Evolutionary conservation across 2,329 filamentous ascomycete species (phyloP), one percentile per base, ranked within the genome.

Genomic region (Aspergillus luchuensis): DNA sequence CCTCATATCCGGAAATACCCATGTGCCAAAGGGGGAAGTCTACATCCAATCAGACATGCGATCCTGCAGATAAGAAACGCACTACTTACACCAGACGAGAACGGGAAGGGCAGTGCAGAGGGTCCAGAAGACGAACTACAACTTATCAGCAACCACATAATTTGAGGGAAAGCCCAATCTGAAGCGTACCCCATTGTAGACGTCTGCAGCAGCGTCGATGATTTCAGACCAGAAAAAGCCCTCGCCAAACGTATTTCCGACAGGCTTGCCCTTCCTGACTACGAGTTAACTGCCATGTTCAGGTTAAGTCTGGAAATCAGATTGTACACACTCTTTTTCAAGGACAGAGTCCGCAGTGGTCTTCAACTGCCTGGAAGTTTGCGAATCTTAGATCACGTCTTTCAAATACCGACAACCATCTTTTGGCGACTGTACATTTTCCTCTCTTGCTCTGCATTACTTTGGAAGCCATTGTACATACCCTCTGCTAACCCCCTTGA

Each of bases 21-120:
- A 99, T 99, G 75, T 97, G 88, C 95, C 95, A 99, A 10, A 99
- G 85, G 13, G 95, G 95, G 75, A 99, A 99, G 77, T 96, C 90
- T 92, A 64, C 30, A 28, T 48, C 33, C 13, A 7, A 56, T 74
- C 56, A 75, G 71, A 56, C 8, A 43, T 38, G 53, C 19, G 39
- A n/a, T 43, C 17, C 25, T 21, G 52, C 17, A 10, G 15, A 8
- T 36, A 7, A 19, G 15, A 17, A 17, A 56, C 21, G 23, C 15
- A 23, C 33, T 30, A 85, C 89, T 85, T 87, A 92, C 89, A 99
- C 95, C 95, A 99, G 48, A 99, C 90, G 45, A 91, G 83, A 48
- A 99, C 82, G 25, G 92, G 93, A 56, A 99, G 82, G 62, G 92
- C 92, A 60, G 95, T 99, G 66, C 97, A 81, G 73, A 94, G 90